phyloP scores from a whole-genome alignment of 345 rosid genomes.

The Adansonia digitata region DNA sequence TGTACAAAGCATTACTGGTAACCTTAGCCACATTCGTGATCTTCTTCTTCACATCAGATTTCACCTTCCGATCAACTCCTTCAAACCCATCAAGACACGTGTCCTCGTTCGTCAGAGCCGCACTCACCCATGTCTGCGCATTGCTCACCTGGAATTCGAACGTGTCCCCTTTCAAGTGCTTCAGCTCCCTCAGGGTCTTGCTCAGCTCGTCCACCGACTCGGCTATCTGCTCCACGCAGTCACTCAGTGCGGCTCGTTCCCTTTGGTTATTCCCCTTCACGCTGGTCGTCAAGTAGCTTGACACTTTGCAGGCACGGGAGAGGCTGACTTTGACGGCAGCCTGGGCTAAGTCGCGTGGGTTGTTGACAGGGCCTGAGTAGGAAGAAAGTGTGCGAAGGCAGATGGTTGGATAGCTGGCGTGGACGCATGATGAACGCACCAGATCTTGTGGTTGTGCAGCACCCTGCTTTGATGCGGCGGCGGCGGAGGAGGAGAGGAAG shows the following conservation, averaged over 20 bases:
- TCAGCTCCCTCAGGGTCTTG: conserved; percentile 46
- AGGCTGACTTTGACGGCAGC: conserved; percentile 69
- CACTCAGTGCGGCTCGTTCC: conserved; percentile 53
- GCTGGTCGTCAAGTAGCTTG: conserved; percentile 28
- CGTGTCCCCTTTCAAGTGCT: conserved; percentile 49
- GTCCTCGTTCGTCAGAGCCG: conserved; percentile 79
- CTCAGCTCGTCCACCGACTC: conserved; percentile 67
- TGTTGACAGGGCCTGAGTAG: conserved; percentile 59
- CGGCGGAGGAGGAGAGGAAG: conserved; percentile 20
- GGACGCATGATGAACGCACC: conserved; percentile 56
- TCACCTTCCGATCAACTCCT: conserved; percentile 31
- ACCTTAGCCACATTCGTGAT: conserved; percentile 56
- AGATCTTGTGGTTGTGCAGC: conserved; percentile 33
- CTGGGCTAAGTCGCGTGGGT: conserved; percentile 59
- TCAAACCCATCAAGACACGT: conserved; percentile 87
- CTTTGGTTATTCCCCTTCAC: conserved; percentile 22
- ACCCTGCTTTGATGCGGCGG: conserved; percentile 2
- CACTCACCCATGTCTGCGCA: conserved; percentile 88
- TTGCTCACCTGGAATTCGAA: conserved; percentile 64
- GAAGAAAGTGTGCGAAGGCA: conserved; percentile 68
- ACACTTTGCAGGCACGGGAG: conserved; percentile 35
- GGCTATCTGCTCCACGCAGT: conserved; percentile 72
- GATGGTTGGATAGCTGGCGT: conserved; percentile 70
- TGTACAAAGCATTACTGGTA: conserved; percentile 81
- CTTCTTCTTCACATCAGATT: conserved; percentile 42